These are phyloP conservation scores for Phyllachora maydis DNA, from an alignment of 2,329 filamentous ascomycete genomes.

Conservation along the genomic window DNA sequence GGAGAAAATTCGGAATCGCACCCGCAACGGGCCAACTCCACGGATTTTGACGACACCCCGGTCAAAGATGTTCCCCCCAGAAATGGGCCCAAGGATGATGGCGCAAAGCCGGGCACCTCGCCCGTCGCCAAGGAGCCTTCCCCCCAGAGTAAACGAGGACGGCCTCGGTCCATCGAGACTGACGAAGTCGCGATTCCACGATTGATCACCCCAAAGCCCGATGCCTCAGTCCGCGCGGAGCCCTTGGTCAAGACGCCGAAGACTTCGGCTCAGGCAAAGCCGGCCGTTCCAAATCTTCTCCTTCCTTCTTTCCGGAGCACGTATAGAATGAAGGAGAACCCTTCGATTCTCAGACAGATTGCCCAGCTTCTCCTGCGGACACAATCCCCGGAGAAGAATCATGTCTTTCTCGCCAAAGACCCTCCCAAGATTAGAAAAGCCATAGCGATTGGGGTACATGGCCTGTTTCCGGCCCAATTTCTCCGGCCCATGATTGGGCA, in stretches of 20 bases:
- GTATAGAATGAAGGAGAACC: conserved; percentile 44
- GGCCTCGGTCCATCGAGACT: conserved; percentile 25
- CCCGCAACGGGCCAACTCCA: conserved; percentile 22
- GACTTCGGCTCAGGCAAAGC: conserved; percentile 13
- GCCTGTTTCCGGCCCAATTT: conserved; percentile 73
- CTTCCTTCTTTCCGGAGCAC: conserved; percentile 50
- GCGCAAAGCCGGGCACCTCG: conserved; percentile 8
- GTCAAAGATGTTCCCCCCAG: conserved; percentile 13
- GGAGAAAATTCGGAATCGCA: conserved; percentile 34
- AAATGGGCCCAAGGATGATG: conserved; percentile 11
- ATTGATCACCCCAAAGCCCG: conserved; percentile 11
- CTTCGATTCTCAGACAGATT: conserved; percentile 50
- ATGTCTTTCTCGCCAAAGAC: conserved; percentile 52
- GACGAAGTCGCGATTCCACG: conserved; percentile 19
- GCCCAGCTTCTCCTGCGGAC: conserved; percentile 33
- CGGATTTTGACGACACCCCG: conserved; percentile 16
- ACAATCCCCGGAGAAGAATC: conserved; percentile 35
- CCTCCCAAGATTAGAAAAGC: conserved; percentile 62
- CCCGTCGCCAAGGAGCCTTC: conserved; percentile 8
- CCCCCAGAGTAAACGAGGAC: conserved; percentile 19
- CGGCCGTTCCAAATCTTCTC: conserved; percentile 35
- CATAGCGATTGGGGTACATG: conserved; percentile 84
- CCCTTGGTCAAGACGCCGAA: conserved; percentile 16
- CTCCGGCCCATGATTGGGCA: conserved; percentile 85
- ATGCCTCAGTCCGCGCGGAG: conserved; percentile 6